phyloP scores from a whole-genome alignment of 2,329 filamentous ascomycete genomes.

The Trichocomaceae sp. region DNA sequence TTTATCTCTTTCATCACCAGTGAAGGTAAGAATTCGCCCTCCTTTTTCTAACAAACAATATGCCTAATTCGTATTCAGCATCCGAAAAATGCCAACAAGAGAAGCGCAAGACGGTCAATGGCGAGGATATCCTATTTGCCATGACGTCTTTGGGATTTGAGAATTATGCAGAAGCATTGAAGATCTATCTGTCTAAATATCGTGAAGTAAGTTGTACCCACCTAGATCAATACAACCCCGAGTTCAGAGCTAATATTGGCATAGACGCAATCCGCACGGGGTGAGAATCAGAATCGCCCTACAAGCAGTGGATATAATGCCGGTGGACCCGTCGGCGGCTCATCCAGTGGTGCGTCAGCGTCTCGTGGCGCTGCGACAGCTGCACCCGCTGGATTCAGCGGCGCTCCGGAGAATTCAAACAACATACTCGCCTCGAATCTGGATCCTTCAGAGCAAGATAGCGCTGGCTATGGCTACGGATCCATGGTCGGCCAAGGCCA shows the following conservation, averaged over 20 bases:
- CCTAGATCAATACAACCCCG: too few relatives aligned
- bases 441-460: slow-evolving; percentile 41
- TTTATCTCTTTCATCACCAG: slow-evolving; percentile 99
- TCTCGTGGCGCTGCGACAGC: slow-evolving; percentile 25
- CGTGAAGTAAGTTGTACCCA: slow-evolving; percentile 74
- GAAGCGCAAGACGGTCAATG: slow-evolving; percentile 98
- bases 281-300: slow-evolving; percentile 56
- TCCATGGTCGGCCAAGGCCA: slow-evolving; percentile 42
- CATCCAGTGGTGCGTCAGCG: slow-evolving; percentile 23
- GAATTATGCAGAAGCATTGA: slow-evolving; percentile 95
- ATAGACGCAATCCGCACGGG: slow-evolving; percentile 74
- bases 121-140: slow-evolving; percentile 95
- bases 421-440: slow-evolving; percentile 40
- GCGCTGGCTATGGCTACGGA: slow-evolving; percentile 40
- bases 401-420: slow-evolving; percentile 37
- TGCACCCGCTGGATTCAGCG: slow-evolving; percentile 24
- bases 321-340: slow-evolving; percentile 34
- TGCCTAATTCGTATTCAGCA: slow-evolving; percentile 48
- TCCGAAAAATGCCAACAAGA: slow-evolving; percentile 99
- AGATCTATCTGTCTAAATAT: slow-evolving; percentile 97
- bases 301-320: slow-evolving; percentile 42
- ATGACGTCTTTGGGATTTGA: slow-evolving; percentile 99
- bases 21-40: slow-evolving; percentile 64
- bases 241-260: slow-evolving; percentile 40
- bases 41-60: background rate